Percentiles rank a stretch among this genome's conserved stretches.
Evolutionary conservation across 2,329 filamentous ascomycete species (phyloP).

Genomic region (Arachnomyces sp.): DNA sequence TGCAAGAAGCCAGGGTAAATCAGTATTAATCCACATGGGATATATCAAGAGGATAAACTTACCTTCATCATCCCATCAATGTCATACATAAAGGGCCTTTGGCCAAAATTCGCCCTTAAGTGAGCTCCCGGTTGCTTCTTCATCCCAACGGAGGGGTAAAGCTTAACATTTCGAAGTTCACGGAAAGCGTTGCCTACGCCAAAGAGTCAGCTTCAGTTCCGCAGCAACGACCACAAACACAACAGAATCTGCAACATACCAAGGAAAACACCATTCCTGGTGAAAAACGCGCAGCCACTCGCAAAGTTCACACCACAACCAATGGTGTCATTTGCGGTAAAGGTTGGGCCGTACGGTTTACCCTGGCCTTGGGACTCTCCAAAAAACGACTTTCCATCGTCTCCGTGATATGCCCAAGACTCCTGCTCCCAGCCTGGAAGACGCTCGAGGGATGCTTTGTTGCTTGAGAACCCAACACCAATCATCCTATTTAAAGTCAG

Average conservation of each 20-base stretch:
- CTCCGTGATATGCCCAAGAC: conserved; percentile 60
- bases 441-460: conserved; percentile 52
- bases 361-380: conserved; percentile 48
- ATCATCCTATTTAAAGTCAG: conserved; percentile 26
- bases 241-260: conserved; percentile 33
- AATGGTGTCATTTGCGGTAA: conserved; percentile 52
- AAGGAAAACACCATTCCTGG: conserved; percentile 54
- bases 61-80: conserved; percentile 81
- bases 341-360: conserved; percentile 54
- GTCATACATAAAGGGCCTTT: conserved; percentile 76
- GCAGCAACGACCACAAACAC: neutral
- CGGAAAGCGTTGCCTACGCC: conserved; percentile 49
- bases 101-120: conserved; percentile 55
- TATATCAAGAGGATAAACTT: conserved; percentile 24
- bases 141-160: conserved; percentile 56
- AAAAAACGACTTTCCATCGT: conserved; percentile 58
- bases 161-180: conserved; percentile 35
- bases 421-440: conserved; percentile 60
- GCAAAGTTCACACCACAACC: conserved; percentile 60
- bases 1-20: conserved; percentile 27
- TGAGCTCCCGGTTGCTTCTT: conserved; percentile 54
- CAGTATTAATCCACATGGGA: neutral
- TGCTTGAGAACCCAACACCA: conserved; percentile 55
- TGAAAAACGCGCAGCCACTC: conserved; percentile 56
- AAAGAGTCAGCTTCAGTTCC: conserved; percentile 5